Conservation (phyloP, 768 basidiomycete genomes). For the Termitomyces sp. region DNA sequence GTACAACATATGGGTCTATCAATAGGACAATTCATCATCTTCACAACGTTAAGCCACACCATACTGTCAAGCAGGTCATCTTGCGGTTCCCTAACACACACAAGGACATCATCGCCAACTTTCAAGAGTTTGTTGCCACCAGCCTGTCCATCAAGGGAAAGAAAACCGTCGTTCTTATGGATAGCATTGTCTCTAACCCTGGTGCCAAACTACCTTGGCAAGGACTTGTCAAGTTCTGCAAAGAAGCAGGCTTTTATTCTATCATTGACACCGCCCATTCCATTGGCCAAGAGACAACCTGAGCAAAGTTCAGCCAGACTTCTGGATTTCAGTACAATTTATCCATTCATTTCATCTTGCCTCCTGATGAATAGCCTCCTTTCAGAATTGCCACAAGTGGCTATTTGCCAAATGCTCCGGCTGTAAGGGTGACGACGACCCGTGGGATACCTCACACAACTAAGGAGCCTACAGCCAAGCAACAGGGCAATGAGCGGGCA, state of each 20-base stretch:
- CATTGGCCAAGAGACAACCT: conserved; percentile 75
- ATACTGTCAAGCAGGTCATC: conserved; percentile 46
- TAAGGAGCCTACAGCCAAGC: too few species aligned
- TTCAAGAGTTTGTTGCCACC: conserved; percentile 27
- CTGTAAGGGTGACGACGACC: too few species aligned
- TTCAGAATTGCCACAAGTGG: conserved; percentile 87
- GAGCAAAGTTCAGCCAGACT: conserved; percentile 59
- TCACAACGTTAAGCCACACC: conserved; percentile 53
- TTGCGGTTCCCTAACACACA: conserved; percentile 62
- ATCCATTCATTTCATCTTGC: background rate
- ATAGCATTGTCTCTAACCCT: conserved; percentile 65
- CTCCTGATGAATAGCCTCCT: background rate
- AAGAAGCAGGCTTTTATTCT: conserved; percentile 59
- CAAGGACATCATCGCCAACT: conserved; percentile 32
- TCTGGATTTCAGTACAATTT: conserved; percentile 64
- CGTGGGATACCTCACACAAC: too few species aligned
- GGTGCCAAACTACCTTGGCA: conserved; percentile 76
- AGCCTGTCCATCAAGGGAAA: conserved; percentile 14
- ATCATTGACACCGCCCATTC: conserved; percentile 84
- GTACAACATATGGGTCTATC: conserved; percentile 47
- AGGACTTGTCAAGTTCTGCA: conserved; percentile 64
- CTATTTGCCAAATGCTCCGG: conserved; percentile 66
- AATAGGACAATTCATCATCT: conserved; percentile 50
- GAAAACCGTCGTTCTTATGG: too few species aligned
- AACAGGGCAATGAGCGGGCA: too few species aligned